These are phyloP conservation scores for Fusarium fujikuroi DNA, from an alignment of 2,329 filamentous ascomycete species.

Conservation along the genomic window DNA sequence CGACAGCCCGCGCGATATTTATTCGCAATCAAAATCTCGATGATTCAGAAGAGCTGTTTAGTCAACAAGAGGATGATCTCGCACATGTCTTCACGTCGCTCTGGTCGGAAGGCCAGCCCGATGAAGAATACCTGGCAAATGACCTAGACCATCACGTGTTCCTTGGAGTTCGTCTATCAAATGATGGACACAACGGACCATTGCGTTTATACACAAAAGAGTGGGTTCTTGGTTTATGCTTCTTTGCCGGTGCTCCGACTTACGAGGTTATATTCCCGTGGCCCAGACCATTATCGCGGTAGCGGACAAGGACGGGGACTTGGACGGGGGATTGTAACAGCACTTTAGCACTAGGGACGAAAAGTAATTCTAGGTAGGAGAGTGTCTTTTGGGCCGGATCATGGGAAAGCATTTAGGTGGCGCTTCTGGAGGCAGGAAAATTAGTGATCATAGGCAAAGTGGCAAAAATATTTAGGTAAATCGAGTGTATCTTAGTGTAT, in stretches of 20 bases:
- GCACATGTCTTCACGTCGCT: slow-evolving; percentile 33
- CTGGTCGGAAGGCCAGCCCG: slow-evolving; percentile 19
- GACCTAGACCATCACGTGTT: slow-evolving; percentile 41
- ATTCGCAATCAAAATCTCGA: neutral
- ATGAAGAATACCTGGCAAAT: slow-evolving; percentile 27
- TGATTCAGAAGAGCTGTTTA: neutral
- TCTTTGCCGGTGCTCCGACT: slow-evolving; percentile 22
- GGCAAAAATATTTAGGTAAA: too few relatives aligned
- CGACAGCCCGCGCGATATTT: slow-evolving; percentile 23
- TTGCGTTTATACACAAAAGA: slow-evolving; percentile 30
- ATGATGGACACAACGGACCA: fast-evolving
- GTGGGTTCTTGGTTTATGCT: slow-evolving; percentile 42
- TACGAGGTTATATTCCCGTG: slow-evolving; percentile 41
- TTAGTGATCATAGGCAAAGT: too few relatives aligned
- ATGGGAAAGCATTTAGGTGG: neutral
- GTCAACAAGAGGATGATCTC: fast-evolving
- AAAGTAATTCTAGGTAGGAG: fast-evolving
- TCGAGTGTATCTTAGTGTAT: too few relatives aligned
- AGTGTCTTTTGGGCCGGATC: neutral
- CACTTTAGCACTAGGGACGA: neutral
- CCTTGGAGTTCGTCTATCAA: slow-evolving; percentile 14
- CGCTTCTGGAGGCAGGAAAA: neutral
- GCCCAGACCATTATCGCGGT: neutral
- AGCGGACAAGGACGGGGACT: fast-evolving
- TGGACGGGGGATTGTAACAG: fast-evolving